phyloP scores from a whole-genome alignment of 495 filamentous ascomycete genomes.

The Xylaria bambusicola region DNA sequence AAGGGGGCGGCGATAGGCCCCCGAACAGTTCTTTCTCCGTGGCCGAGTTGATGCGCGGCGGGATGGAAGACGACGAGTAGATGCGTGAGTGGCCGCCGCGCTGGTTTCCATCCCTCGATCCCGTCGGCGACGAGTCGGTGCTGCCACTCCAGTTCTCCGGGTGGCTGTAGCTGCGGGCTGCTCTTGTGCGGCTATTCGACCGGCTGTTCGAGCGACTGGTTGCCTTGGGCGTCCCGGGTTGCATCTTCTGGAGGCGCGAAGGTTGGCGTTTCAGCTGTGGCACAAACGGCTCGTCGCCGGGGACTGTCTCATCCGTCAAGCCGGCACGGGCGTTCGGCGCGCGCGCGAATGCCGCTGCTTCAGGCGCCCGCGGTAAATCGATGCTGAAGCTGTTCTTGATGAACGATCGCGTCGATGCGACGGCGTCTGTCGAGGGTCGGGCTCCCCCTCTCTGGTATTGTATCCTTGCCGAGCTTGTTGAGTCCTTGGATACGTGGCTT shows the following conservation, averaged over 20 bases:
- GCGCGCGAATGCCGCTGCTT: slow-evolving; percentile 41
- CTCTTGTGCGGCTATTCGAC: slow-evolving; percentile 36
- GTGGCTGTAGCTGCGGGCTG: slow-evolving; percentile 45
- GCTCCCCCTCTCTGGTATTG: slow-evolving; percentile 42
- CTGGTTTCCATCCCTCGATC: slow-evolving; percentile 18
- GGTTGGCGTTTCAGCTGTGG: slow-evolving; percentile 39
- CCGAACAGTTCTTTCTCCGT: slow-evolving; percentile 36
- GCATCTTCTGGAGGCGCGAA: slow-evolving; percentile 47
- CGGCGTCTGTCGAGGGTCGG: slow-evolving; percentile 15
- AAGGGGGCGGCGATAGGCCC: slow-evolving; percentile 42
- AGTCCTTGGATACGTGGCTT: slow-evolving; percentile 39
- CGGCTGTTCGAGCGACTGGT: slow-evolving; percentile 28
- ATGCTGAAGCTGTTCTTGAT: slow-evolving; percentile 33
- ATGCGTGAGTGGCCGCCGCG: slow-evolving; percentile 34
- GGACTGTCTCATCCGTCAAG: slow-evolving; percentile 51
- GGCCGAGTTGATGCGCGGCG: slow-evolving; percentile 41
- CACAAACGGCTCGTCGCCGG: slow-evolving; percentile 50
- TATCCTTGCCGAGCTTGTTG: slow-evolving; percentile 43
- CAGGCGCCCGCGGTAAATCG: slow-evolving; percentile 46
- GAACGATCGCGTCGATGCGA: slow-evolving; percentile 36
- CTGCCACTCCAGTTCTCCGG: slow-evolving; percentile 29
- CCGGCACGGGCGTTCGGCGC: slow-evolving; percentile 52
- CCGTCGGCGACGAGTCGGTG: slow-evolving; percentile 19
- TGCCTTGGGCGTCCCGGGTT: slow-evolving; percentile 32
- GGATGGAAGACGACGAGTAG: slow-evolving; percentile 45